Base-by-base conservation (phyloP, 2,329 filamentous ascomycete species). In the Trichoderma sp. region DNA sequence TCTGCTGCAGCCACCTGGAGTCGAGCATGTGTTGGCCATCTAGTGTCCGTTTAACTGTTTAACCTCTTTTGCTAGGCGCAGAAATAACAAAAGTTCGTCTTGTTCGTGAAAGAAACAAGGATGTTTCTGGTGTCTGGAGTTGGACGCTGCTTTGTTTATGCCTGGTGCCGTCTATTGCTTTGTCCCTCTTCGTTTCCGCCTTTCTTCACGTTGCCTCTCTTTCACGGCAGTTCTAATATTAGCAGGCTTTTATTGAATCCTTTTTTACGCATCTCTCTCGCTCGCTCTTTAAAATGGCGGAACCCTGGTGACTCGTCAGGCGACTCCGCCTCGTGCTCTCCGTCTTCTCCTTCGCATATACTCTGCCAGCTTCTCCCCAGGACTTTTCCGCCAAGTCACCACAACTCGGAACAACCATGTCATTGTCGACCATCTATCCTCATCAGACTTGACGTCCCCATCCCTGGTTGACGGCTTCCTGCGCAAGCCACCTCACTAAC, bases 301-400 rank as follows among this genome's bases (percentile, higher is more conserved):
- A 54, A 21, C 16, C 39, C 66, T 54, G 66, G 56, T 65, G 66
- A 68, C 69, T 59, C 39, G 66, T 68, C 69, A 68, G 61, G 66
- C 55, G 69, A 70, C 69, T 63, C 66, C 52, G 69, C 69, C 69
- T 65, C 69, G 69, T 70, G 68, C 51, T 61, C 68, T 66, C 3
- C 58, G 39, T 66, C 28, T n/a, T 59, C 28, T 37, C 28, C 52
- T 43, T 43, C 16, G n/a, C 16, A 43, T 43, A 43, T 43, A 43
- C 39, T 43, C 39, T 43, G 39, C 18, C 39, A 8, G n/a, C 16
- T 43, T n/a, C 18, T 43, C 52, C 63, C 52, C 51, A 66, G 39
- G 63, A 59, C 63, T 59, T 51, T 49, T 30, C 21, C 18, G 28
- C 28, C 7, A 60, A 60, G 32, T 26, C 21, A 43, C 4, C 34